These are phyloP conservation scores for Sambucus nigra DNA, from an alignment of 129 eudicot genomes.

Conservation along the genomic window DNA sequence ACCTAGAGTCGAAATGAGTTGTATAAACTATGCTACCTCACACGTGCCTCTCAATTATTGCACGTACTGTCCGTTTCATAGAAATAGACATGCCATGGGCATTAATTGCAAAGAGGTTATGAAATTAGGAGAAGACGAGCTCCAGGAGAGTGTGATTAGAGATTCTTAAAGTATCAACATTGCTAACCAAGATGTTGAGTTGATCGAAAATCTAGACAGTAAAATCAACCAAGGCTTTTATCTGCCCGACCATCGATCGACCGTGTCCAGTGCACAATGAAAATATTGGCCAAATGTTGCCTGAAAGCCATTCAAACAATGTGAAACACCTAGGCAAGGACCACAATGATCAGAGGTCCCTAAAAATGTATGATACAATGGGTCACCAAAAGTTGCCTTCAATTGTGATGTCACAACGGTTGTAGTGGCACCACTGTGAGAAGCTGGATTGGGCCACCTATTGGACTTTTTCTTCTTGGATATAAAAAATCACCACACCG, in stretches of 20 bases:
- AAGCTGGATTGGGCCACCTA: slow-evolving; percentile 12
- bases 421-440: slow-evolving; percentile 8
- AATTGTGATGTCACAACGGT: slow-evolving; percentile 13
- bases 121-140: slow-evolving; percentile 10
- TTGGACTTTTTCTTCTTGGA: slow-evolving; percentile 15
- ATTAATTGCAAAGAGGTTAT: slow-evolving; percentile 5
- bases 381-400: too few relatives aligned
- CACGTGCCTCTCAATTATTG: slow-evolving; percentile 11
- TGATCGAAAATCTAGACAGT: slow-evolving; percentile 9
- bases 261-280: too few relatives aligned
- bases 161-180: slow-evolving; percentile 10
- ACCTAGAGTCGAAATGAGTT: too few relatives aligned
- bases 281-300: too few relatives aligned
- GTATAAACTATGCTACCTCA: slow-evolving; percentile 20
- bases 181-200: slow-evolving; percentile 25
- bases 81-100: slow-evolving; percentile 15
- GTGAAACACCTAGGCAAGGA: too few relatives aligned
- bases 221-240: slow-evolving; percentile 5
- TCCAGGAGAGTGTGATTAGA: slow-evolving; percentile 11
- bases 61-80: slow-evolving; percentile 19
- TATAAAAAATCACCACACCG: slow-evolving; percentile 10
- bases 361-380: too few relatives aligned
- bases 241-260: too few relatives aligned
- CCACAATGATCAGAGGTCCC: too few relatives aligned
- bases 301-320: too few relatives aligned